A percentile compares a stretch with the other conserved stretches of the same genome.
phyloP scores from a whole-genome alignment of 768 basidiomycete species.

The Xerocomellus dryophilus region DNA sequence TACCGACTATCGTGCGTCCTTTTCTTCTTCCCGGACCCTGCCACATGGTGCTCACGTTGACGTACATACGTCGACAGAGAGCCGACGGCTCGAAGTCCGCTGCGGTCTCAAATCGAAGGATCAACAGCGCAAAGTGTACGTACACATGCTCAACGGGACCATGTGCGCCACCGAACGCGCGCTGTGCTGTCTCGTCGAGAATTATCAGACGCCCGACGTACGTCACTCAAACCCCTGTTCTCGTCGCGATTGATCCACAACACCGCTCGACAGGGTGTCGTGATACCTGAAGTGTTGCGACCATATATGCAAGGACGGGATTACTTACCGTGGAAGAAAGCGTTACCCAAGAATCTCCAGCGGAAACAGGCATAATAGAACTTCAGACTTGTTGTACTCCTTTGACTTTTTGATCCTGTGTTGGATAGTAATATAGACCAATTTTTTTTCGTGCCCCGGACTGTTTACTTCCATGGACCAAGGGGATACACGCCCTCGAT shows the following conservation, averaged over 20 bases:
- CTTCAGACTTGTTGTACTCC: background rate
- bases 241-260: background rate
- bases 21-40: background rate
- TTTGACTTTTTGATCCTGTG: too few species aligned
- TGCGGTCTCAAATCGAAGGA: constrained; percentile 91
- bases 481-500: background rate
- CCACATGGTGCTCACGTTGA: background rate
- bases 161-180: constrained; percentile 96
- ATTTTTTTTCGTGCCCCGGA: background rate
- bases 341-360: constrained; percentile 73
- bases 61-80: constrained; percentile 52
- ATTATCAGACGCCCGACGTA: constrained; percentile 94
- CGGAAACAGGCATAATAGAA: constrained; percentile 55
- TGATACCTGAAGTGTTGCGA: constrained; percentile 83
- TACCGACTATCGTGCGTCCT: constrained; percentile 91
- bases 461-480: background rate
- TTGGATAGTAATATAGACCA: background rate
- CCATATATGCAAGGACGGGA: constrained; percentile 96
- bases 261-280: constrained; percentile 64
- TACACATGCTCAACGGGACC: constrained; percentile 99
- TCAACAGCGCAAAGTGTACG: constrained; percentile 88
- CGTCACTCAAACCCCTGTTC: constrained; percentile 22
- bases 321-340: constrained; percentile 83
- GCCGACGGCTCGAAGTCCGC: constrained; percentile 86
- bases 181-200: constrained; percentile 96